Evolutionary conservation across 345 rosid genomes (phyloP).

Genomic region (Eucalyptus fibrosa): DNA sequence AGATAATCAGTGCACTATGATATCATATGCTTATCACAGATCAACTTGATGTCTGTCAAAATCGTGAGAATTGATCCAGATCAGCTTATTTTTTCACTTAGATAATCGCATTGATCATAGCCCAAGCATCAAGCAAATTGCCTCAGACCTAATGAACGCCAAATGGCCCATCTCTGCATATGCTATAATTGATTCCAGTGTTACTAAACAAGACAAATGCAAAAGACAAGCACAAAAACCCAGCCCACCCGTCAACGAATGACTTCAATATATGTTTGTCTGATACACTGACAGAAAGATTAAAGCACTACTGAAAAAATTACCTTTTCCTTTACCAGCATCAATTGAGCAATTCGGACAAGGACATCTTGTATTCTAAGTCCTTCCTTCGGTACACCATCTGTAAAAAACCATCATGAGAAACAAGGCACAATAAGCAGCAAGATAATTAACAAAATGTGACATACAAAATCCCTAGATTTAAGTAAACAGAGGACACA

Average conservation of each 20-base stretch:
- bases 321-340: constrained; percentile 71
- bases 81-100: background rate
- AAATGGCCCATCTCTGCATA: background rate
- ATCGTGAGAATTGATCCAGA: background rate
- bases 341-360: constrained; percentile 62
- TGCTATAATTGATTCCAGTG: background rate
- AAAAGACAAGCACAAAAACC: background rate
- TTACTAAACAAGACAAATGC: background rate
- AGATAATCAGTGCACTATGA: background rate
- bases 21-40: background rate
- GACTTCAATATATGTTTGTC: background rate
- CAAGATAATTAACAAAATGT: background rate
- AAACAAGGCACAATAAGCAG: background rate
- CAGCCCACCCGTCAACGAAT: background rate
- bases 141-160: background rate
- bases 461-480: background rate
- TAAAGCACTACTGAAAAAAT: background rate
- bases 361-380: constrained; percentile 87
- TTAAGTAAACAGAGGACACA: background rate
- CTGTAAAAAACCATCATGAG: constrained; percentile 30
- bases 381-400: constrained; percentile 99
- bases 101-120: background rate
- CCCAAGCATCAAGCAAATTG: background rate
- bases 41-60: background rate
- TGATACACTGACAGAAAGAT: background rate